A percentile compares a stretch with the other conserved stretches of the same genome.
Evolutionary conservation across 1,139 yeast species (phyloP).

Genomic region (Nakaseomyces sp.): DNA sequence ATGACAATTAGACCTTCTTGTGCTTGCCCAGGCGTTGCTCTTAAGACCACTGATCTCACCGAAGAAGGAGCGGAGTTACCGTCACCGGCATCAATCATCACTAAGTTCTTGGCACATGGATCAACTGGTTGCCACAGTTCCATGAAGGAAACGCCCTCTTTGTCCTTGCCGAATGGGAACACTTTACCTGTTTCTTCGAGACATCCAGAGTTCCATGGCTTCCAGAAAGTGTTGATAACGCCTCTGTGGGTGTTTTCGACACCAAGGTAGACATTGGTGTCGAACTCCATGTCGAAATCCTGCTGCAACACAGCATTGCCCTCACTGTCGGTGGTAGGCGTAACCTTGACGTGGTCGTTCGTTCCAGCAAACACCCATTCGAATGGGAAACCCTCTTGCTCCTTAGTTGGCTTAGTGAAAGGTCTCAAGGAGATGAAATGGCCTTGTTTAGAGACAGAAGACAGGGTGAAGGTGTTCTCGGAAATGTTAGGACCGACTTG

Average conservation of each 20-base stretch:
- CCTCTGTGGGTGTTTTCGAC: constrained; percentile 26
- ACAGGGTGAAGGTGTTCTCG: constrained; percentile 28
- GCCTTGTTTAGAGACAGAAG: constrained; percentile 28
- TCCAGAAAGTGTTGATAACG: constrained; percentile 26
- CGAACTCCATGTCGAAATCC: constrained; percentile 26
- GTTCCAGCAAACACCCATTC: constrained; percentile 40
- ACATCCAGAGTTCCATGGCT: constrained; percentile 28
- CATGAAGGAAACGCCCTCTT: constrained; percentile 24
- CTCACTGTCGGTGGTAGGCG: constrained; percentile 13
- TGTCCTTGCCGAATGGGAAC: constrained; percentile 25
- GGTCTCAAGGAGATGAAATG: constrained; percentile 33
- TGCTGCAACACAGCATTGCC: constrained; percentile 16
- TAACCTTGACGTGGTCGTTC: constrained; percentile 16
- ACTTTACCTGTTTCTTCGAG: constrained; percentile 28
- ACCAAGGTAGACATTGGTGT: constrained; percentile 24
- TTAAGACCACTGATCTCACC: constrained; percentile 32
- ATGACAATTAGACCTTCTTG: constrained; percentile 40
- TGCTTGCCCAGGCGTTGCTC: constrained; percentile 22
- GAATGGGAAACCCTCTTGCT: constrained; percentile 32
- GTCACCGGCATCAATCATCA: constrained; percentile 12
- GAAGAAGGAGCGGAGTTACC: constrained; percentile 8
- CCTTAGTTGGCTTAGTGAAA: constrained; percentile 21
- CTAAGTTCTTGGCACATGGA: constrained; percentile 18
- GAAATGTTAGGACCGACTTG: constrained; percentile 23
- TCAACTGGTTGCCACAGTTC: constrained; percentile 33